phyloP scores from a whole-genome alignment of 805 yeast genomes.

The Saccharomycopsis capsularis region DNA sequence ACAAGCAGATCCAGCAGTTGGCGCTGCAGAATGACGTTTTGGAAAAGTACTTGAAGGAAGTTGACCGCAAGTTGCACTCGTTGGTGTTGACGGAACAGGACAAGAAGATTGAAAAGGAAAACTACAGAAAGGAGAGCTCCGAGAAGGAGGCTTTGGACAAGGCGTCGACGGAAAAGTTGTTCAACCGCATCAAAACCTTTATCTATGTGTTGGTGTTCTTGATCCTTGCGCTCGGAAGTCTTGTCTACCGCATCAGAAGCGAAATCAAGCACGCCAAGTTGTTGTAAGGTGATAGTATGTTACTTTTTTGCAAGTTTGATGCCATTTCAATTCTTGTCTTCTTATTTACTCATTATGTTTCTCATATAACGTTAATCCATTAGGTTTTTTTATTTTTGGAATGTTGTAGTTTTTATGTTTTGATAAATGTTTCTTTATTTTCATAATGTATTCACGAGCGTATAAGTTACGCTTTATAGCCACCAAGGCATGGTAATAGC shows the following conservation, averaged over 20 bases:
- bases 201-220: constrained; percentile 25
- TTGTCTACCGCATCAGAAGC: constrained; percentile 48
- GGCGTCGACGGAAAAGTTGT: constrained; percentile 24
- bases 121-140: constrained; percentile 22
- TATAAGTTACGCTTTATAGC: too few species aligned
- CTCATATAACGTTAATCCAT: too few species aligned
- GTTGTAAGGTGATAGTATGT: too few species aligned
- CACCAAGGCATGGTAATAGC: too few species aligned
- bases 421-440: too few species aligned
- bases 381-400: too few species aligned
- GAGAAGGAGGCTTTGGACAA: constrained; percentile 24
- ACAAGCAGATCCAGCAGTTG: constrained; percentile 25
- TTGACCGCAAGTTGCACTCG: constrained; percentile 18
- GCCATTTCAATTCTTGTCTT: too few species aligned
- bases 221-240: constrained; percentile 34
- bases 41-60: constrained; percentile 21
- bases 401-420: too few species aligned
- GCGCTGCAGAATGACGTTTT: constrained; percentile 15
- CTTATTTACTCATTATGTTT: too few species aligned
- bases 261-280: constrained; percentile 59
- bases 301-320: too few species aligned
- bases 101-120: constrained; percentile 21
- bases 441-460: too few species aligned
- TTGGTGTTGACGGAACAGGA: constrained; percentile 22
- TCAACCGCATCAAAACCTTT: constrained; percentile 25